Evolutionary conservation across 1,284 basidiomycete species (phyloP), one percentile per base, ranked within the genome.

Genomic region (Papiliotrema flavescens): DNA sequence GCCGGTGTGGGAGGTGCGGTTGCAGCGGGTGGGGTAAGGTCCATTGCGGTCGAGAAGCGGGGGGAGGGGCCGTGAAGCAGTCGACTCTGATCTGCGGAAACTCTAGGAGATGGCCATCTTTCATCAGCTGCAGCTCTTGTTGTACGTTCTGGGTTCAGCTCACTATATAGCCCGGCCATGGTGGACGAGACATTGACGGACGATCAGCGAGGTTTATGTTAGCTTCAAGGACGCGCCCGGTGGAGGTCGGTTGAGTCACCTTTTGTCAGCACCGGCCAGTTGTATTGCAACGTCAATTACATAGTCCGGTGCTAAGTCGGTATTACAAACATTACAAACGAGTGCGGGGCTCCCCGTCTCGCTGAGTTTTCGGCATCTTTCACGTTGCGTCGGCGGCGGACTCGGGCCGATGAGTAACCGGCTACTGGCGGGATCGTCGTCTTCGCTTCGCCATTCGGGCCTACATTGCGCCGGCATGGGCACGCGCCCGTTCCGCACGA

Each of bases 61-160:
- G 23, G 8, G 65, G 52, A 19, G 78, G 67, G 59, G 74, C 69
- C 13, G 82, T 78, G 71, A 93, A 92, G 59, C 84, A 83, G 70
- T 92, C 90, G 23, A 92, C 84, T 2, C 88, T 84, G 49, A 92
- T 90, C 20, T 62, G 62, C 11, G 82, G 81, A 70, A 90, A 91
- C 58, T 77, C 76, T 46, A 74, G 63, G 26, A 76, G 23, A 49
- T 76, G 67, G 7, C 76, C 76, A 46, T 74, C 73, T 74, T 56
- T 0, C 13, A 6, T 36, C 9, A 43, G 22, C 36, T n/a, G 34
- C 32, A 51, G 36, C 4, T 32, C 6, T 7, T 24, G 13, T 13
- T 40, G 28, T 17, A 19, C 32, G 3, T 26, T 15, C n/a, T 39
- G 7, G 44, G 34, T 26, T 6, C 35, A n/a, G 53, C 65, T 58